Evolutionary conservation across 768 basidiomycete species (phyloP), one percentile per base, ranked within the genome.

Genomic region (Tulasnella sp.): DNA sequence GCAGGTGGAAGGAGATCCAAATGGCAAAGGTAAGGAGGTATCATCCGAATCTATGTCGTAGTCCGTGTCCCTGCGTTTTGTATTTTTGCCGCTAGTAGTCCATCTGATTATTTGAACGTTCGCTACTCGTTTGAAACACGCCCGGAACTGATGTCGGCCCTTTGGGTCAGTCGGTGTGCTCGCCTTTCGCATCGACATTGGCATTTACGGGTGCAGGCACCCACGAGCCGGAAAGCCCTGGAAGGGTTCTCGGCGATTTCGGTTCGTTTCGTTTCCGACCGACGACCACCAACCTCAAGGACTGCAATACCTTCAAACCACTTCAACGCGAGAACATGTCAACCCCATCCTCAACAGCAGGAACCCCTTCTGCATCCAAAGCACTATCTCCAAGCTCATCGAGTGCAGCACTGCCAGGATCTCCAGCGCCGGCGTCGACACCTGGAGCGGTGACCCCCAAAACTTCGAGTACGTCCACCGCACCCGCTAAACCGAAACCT

Each of bases 401-500:
- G 25, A 64, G 29, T 64, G 29, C 58, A 34, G 58, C 58, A 34
- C 31, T 64, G 11, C 58, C 58, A 64, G 58, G 58, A 64, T 64
- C 58, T 14, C 58, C 58, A 29, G 58, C 58, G 25, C 58, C 58
- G 14, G 58, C 11, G 12, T 19, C 58, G 31, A 64, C 58, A 25
- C 58, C 58, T 34, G 58, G 58, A 64, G 58, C 31, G 58, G 58
- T 64, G 29, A 64, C 58, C 15, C 58, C 58, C 58, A 64, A 64
- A 25, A 64, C 29, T 34, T 64, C 58, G 58, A 64, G 58, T 64
- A 64, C 58, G 58, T 64, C 58, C 58, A 64, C 58, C 58, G 58
- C 58, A 64, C 58, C 58, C 58, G 58, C 83, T 49, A 89, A 88
- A 79, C 83, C 74, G 12, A 79, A 79, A 69, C 72, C 86, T 15